A percentile compares a stretch with the other conserved stretches of the same genome.
phyloP scores from a whole-genome alignment of 1,284 basidiomycete species.

The Puccinia hordei region DNA sequence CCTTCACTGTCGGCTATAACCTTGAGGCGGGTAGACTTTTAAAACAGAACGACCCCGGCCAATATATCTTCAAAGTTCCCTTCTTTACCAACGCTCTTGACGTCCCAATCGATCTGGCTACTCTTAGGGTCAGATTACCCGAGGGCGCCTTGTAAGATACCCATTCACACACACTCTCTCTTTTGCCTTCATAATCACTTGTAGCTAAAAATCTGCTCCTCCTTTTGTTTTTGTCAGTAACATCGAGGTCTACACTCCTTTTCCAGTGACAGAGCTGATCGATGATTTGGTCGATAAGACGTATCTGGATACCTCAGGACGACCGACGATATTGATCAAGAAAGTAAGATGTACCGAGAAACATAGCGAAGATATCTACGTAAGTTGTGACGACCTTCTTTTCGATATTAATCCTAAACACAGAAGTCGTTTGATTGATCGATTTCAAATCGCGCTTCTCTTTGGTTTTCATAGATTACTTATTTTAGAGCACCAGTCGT shows the following conservation, averaged over 20 bases:
- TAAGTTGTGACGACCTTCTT: conserved; percentile 54
- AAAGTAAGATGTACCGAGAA: conserved; percentile 76
- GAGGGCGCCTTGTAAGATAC: conserved; percentile 79
- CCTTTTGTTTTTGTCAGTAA: conserved; percentile 62
- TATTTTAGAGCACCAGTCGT: conserved; percentile 77
- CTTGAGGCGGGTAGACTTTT: conserved; percentile 71
- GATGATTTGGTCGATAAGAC: conserved; percentile 71
- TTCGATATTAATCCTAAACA: conserved; percentile 25
- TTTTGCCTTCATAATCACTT: background rate
- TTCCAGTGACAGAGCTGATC: conserved; percentile 68
- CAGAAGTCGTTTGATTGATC: conserved; percentile 55
- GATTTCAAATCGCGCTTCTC: background rate
- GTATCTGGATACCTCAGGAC: conserved; percentile 90
- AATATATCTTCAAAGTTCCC: conserved; percentile 77
- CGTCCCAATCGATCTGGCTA: conserved; percentile 77
- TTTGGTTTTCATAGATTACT: conserved; percentile 67
- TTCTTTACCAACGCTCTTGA: conserved; percentile 80
- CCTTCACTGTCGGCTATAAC: conserved; percentile 91
- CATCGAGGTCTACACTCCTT: conserved; percentile 74
- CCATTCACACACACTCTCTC: background rate
- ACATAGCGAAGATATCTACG: conserved; percentile 70
- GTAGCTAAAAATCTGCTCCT: background rate
- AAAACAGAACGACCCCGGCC: conserved; percentile 64
- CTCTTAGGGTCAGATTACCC: conserved; percentile 79
- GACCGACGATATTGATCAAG: conserved; percentile 73